Evolutionary conservation across 2,329 filamentous ascomycete genomes (phyloP).

Genomic region (Colletotrichum cuscutae): DNA sequence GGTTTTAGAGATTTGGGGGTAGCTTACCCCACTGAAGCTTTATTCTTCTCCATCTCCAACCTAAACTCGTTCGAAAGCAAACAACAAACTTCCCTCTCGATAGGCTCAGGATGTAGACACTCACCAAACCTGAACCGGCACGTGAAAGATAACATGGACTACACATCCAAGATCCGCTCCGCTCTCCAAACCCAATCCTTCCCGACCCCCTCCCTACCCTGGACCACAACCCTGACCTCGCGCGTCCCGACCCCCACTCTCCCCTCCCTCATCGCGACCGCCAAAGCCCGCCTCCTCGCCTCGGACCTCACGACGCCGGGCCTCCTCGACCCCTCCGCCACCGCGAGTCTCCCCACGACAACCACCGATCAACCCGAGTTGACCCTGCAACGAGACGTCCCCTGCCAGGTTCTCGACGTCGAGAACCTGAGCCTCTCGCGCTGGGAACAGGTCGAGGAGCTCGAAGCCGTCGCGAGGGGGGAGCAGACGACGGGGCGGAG

Average conservation of each 20-base stretch:
- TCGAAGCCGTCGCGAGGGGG: slow-evolving; percentile 78
- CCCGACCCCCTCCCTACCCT: slow-evolving; percentile 63
- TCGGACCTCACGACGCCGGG: slow-evolving; percentile 76
- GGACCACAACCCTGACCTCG: slow-evolving; percentile 72
- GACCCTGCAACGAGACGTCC: slow-evolving; percentile 68
- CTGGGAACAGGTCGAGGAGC: slow-evolving; percentile 88
- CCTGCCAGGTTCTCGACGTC: slow-evolving; percentile 86
- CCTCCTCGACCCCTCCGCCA: slow-evolving; percentile 55
- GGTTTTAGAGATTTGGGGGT: slow-evolving; percentile 15
- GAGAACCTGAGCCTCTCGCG: slow-evolving; percentile 83
- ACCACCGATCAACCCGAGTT: slow-evolving; percentile 65
- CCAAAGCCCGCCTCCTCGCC: slow-evolving; percentile 81
- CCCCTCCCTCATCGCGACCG: slow-evolving; percentile 80
- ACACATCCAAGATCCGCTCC: slow-evolving; percentile 59
- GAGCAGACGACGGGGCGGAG: slow-evolving; percentile 82
- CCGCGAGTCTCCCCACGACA: slow-evolving; percentile 60
- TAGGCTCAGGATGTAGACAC: not conserved
- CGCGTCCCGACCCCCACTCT: slow-evolving; percentile 69
- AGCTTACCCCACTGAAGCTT: slow-evolving; percentile 28
- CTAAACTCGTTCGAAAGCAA: not conserved
- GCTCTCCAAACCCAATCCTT: slow-evolving; percentile 64
- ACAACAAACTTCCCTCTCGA: not conserved
- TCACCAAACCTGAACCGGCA: not conserved
- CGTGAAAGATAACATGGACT: slow-evolving; percentile 41
- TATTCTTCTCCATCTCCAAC: not conserved